These are phyloP conservation scores for Colletotrichum caudatum DNA, from an alignment of 2,329 filamentous ascomycete genomes.

Conservation along the genomic window DNA sequence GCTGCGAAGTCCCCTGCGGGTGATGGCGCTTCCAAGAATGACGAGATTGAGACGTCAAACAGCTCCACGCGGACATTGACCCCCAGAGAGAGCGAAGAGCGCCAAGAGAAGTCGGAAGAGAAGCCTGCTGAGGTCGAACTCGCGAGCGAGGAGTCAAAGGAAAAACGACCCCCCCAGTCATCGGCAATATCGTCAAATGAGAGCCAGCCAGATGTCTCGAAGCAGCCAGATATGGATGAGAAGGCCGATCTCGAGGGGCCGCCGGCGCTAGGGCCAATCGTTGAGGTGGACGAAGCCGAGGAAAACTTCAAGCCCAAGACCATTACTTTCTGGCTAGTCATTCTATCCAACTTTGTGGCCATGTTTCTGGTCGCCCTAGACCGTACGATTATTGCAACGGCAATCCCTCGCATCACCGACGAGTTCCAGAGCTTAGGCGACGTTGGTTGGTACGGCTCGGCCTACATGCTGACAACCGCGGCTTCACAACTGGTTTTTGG, in stretches of 20 bases:
- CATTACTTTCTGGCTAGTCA: conserved; percentile 66
- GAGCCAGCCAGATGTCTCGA: conserved; percentile 22
- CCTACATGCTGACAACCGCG: conserved; percentile 70
- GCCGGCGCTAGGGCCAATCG: background rate
- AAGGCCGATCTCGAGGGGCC: conserved; percentile 31
- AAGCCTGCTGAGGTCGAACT: conserved; percentile 4
- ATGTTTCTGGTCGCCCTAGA: conserved; percentile 70
- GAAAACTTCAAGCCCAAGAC: conserved; percentile 65
- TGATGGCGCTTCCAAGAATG: conserved; percentile 11
- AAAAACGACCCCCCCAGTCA: conserved; percentile 15
- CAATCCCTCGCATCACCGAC: conserved; percentile 67
- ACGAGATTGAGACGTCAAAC: conserved; percentile 20
- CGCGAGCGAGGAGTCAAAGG: background rate
- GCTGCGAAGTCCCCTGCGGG: conserved; percentile 17
- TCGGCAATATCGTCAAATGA: conserved; percentile 24
- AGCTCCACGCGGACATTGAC: conserved; percentile 37
- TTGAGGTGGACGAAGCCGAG: conserved; percentile 37
- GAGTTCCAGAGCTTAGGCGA: conserved; percentile 69
- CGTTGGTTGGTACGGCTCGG: conserved; percentile 73
- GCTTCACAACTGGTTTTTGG: conserved; percentile 65
- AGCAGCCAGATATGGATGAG: conserved; percentile 31
- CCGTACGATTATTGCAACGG: conserved; percentile 67
- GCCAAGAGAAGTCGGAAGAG: conserved; percentile 17
- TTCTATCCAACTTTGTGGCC: conserved; percentile 65
- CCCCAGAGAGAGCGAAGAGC: conserved; percentile 32